These are phyloP conservation scores for Vicia villosa DNA, from an alignment of 306 rosid species.

Conservation along the genomic window DNA sequence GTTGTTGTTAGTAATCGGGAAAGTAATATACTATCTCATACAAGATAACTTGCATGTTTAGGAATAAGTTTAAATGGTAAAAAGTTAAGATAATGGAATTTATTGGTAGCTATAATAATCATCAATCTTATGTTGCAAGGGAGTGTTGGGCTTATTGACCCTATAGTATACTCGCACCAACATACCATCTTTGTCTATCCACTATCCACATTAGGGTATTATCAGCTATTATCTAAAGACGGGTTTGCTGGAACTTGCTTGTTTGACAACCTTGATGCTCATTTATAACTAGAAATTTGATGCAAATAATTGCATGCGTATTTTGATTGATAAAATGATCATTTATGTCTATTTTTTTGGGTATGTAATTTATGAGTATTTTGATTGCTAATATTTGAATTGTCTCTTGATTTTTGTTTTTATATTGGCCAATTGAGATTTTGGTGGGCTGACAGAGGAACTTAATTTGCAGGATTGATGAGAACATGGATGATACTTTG, in stretches of 20 bases:
- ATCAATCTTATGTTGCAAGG: neutral
- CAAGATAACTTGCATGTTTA: neutral
- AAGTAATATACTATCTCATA: constrained; percentile 1
- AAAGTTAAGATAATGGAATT: constrained; percentile 5
- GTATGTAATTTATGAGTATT: neutral
- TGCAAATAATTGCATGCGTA: neutral
- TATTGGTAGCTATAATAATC: neutral
- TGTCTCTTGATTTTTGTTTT: constrained; percentile 21
- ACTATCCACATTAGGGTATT: neutral
- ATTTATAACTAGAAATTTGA: constrained; percentile 32
- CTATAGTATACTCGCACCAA: neutral
- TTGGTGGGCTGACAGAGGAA: constrained; percentile 21
- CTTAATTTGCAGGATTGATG: constrained; percentile 74
- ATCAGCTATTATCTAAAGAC: constrained; percentile 12
- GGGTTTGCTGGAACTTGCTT: constrained; percentile 1
- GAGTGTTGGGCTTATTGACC: neutral
- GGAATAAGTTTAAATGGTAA: neutral
- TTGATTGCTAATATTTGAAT: constrained; percentile 25
- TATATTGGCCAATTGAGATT: constrained; percentile 29
- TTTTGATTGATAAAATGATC: neutral
- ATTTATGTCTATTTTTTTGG: too few relatives aligned
- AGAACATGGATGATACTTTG: constrained; percentile 95
- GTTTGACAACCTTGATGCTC: constrained; percentile 19
- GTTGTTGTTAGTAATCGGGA: too few relatives aligned
- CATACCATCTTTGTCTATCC: neutral